Evolutionary conservation across 176 grass and related monocot species (phyloP), one percentile per base, ranked within the genome.

Genomic region (Triticum monococcum): DNA sequence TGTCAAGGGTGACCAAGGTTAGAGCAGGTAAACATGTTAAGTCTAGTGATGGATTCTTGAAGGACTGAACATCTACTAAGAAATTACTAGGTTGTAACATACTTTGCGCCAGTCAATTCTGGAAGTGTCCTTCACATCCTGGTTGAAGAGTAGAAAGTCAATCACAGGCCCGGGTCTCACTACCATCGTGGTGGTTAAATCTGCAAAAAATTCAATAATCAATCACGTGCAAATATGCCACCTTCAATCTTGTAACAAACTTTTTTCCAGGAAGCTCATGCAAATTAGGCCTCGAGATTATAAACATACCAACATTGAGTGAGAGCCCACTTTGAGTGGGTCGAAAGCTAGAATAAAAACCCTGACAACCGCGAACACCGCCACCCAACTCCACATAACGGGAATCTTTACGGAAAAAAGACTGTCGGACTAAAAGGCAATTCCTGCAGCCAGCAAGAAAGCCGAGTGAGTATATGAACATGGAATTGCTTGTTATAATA

Each of bases 311-410:
- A 5, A 94, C 92, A 63, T 98, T 98, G 2, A 98, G 84, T 31
- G 96, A 98, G 8, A 95, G 85, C 9, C 96, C 96, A 24, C 93
- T 92, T 41, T 91, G 96, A 3, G 96, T 91, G 8, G 93, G 89
- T 23, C 96, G 89, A 66, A 98, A 98, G 75, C 91, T 98, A 2
- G 96, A 92, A 35, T 98, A 91, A 32, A 98, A 98, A 30, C 93
- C 96, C 96, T 81, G n/a, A 52, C 91, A 98, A 54, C 96, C 93
- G 73, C 94, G 77, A 2, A 98, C 91, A 33, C 96, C 96, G n/a
- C 96, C 93, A 54, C 93, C 91, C 26, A 98, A 72, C 32, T 98
- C 96, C 24, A 93, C 81, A 40, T 94, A 52, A 17, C 48, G 48
- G 48, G 48, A 52, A 52, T 52, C 48, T 52, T 0, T 0, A 52